phyloP scores from a whole-genome alignment of 352 stramenopile genomes.

The Elongisporangium undulatum region DNA sequence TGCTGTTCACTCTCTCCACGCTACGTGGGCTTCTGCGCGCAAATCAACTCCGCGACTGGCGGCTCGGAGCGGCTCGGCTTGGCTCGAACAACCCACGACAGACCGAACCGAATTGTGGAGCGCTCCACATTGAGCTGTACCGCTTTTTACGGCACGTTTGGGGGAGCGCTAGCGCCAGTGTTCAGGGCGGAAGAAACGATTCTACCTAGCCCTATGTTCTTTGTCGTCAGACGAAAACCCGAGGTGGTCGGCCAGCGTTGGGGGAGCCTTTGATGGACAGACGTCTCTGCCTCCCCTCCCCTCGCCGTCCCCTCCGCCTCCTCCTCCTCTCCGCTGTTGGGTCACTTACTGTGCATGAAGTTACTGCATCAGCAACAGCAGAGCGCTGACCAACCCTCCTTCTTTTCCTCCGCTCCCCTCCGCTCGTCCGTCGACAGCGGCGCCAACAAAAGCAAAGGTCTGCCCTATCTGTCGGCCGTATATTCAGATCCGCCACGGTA shows the following conservation, averaged over 20 bases:
- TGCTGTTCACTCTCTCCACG: not conserved
- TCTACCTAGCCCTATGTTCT: not conserved
- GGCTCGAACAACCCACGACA: not conserved
- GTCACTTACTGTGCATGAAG: not conserved
- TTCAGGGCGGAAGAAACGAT: not conserved
- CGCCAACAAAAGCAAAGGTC: not conserved
- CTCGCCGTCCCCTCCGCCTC: too few species aligned
- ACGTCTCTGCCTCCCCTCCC: not conserved
- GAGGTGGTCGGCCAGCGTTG: not conserved
- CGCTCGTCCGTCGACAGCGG: not conserved
- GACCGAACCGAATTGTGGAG: not conserved
- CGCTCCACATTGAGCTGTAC: not conserved
- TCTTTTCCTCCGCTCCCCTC: not conserved
- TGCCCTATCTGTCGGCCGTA: not conserved
- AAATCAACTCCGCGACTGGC: not conserved
- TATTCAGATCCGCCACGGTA: not conserved
- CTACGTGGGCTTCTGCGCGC: not conserved
- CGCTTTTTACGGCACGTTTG: not conserved
- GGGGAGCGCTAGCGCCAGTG: not conserved
- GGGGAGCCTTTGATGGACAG: not conserved
- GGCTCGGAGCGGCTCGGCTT: not conserved
- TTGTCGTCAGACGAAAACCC: not conserved
- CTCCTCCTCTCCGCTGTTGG: not conserved
- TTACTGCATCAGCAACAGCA: not conserved
- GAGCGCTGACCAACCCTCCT: not conserved